These are phyloP conservation scores for Neltuma alba DNA, from an alignment of 306 rosid species.

Conservation along the genomic window DNA sequence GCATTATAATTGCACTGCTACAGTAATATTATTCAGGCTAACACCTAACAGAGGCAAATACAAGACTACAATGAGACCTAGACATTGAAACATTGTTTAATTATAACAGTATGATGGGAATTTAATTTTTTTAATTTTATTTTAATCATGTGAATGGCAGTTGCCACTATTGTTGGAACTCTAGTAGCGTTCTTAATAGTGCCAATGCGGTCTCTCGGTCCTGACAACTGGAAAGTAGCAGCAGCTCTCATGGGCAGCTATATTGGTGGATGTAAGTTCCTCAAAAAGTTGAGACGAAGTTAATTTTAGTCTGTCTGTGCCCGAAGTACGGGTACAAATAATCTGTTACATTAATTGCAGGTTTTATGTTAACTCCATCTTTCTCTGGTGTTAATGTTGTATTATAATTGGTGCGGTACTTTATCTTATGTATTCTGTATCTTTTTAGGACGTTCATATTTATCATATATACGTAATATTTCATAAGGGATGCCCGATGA, in stretches of 20 bases:
- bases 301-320: not conserved
- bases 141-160: conserved; percentile 35
- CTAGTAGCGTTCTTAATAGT: conserved; percentile 45
- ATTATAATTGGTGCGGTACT: not conserved
- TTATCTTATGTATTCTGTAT: not conserved
- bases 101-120: not conserved
- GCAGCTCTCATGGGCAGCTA: conserved; percentile 53
- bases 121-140: not conserved
- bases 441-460: not conserved
- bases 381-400: not conserved
- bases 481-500: not conserved
- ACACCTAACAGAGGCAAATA: no score
- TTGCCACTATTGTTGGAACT: conserved; percentile 43
- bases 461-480: not conserved
- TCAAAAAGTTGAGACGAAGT: conserved; percentile 14
- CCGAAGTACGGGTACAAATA: not conserved
- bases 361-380: not conserved
- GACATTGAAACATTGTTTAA: not conserved
- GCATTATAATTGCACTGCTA: no score
- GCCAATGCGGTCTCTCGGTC: conserved; percentile 50
- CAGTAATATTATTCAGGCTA: no score
- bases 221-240: conserved; percentile 49
- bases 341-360: not conserved
- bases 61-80: no score
- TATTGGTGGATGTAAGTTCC: conserved; percentile 51